Base-by-base conservation (phyloP, 257 asterid genomes). In the Rhazya stricta region DNA sequence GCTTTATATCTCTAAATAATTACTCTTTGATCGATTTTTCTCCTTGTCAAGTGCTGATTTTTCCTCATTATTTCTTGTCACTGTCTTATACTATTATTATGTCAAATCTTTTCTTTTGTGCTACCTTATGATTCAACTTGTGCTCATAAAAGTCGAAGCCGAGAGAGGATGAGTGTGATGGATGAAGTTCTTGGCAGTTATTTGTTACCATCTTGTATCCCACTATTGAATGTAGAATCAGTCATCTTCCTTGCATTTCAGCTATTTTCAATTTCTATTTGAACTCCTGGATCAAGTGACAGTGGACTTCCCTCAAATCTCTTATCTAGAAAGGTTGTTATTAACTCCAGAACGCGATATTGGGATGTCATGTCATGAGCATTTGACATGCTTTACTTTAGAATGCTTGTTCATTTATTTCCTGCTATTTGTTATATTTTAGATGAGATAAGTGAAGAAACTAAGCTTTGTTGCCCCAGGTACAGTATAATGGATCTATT, bases 271-370 rank as follows among this genome's bases (percentile, higher is more conserved):
- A 84, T 94, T 48, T 70, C 91, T 11, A 78, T 85, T 69, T 82
- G 89, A 85, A 88, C 91, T 57, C 89, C 89, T 45, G 91, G 86
- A 85, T 83, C 86, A 71, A 74, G 85, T 71, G 92, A 87, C 50
- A 85, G 80, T 57, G 69, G 80, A 63, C 86, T 93, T 73, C 94
- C 98, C 27, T 68, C 89, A 13, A 83, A 85, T 68, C 78, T 92
- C 68, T 77, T 88, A 81, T 81, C 93, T 50, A 71, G 88, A 54
- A 87, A 85, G 58, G 77, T 39, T 37, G 84, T 85, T 61, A 63
- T n/a, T 69, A 41, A 74, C 83, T 74, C 90, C 92, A 21, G 94
- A 91, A 69, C 88, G 91, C 23, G 83, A 83, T 80, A 77, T 84
- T 81, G 97, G 97, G 90, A 86, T 51, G 75, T 21, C 19, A 18